These are phyloP conservation scores for Royoungia palumana DNA, from an alignment of 768 basidiomycete species.

Conservation along the genomic window DNA sequence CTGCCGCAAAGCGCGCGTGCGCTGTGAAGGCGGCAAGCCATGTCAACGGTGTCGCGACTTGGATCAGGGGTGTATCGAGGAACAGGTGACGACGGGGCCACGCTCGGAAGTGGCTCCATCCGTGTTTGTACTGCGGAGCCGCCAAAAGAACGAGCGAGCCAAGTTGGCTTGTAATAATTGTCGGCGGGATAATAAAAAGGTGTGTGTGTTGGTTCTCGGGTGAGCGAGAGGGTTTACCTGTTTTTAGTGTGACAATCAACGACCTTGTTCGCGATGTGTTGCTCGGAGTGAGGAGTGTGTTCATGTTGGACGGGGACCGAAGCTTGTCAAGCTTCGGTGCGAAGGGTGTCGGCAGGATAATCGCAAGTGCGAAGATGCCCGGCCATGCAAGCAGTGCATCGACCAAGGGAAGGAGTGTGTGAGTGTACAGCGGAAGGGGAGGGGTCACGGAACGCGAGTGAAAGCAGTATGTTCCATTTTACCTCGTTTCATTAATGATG, in stretches of 20 bases:
- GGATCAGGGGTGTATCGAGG: constrained; percentile 47
- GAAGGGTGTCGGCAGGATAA: constrained; percentile 55
- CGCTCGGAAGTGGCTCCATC: constrained; percentile 26
- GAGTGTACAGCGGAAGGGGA: constrained; percentile 47
- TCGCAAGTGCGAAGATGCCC: constrained; percentile 55
- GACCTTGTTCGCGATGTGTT: constrained; percentile 60
- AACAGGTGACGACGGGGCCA: constrained; percentile 23
- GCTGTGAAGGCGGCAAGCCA: constrained; percentile 38
- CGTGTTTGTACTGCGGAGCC: constrained; percentile 23
- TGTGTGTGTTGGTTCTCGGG: constrained; percentile 12
- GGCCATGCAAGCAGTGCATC: constrained; percentile 54
- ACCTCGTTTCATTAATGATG: constrained; percentile 1
- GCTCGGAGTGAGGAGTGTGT: constrained; percentile 53
- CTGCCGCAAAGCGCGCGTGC: constrained; percentile 51
- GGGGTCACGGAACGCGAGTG: constrained; percentile 58
- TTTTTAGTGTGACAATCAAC: constrained; percentile 56
- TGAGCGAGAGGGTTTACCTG: background rate
- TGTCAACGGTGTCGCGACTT: constrained; percentile 35
- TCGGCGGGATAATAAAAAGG: constrained; percentile 67
- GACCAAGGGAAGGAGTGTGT: constrained; percentile 47
- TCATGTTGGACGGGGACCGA: constrained; percentile 53
- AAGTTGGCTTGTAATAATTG: constrained; percentile 60
- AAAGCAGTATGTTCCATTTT: constrained; percentile 47
- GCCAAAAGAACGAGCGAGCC: constrained; percentile 45
- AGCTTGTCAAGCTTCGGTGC: constrained; percentile 57